Evolutionary conservation across 1,284 basidiomycete genomes (phyloP).

Genomic region (Ceratobasidium sp.): DNA sequence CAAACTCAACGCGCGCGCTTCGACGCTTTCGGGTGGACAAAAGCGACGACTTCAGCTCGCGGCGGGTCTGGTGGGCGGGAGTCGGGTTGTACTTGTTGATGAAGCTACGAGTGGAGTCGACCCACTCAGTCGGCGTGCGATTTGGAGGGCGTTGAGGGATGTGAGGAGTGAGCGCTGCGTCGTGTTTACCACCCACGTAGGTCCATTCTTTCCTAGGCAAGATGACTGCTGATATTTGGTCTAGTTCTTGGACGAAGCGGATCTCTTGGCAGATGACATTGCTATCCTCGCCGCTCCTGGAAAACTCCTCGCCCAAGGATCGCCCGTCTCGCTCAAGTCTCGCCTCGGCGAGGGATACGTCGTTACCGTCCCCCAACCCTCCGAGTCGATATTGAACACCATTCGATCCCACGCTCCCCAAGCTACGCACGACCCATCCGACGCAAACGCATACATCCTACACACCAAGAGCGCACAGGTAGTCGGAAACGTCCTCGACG

Average conservation of each 20-base stretch:
- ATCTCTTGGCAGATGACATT: constrained; percentile 76
- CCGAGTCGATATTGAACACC: constrained; percentile 50
- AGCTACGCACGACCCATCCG: constrained; percentile 53
- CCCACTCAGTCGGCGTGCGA: constrained; percentile 74
- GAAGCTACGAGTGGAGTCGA: constrained; percentile 81
- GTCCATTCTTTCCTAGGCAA: constrained; percentile 42
- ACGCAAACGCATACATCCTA: constrained; percentile 60
- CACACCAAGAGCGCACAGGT: constrained; percentile 61
- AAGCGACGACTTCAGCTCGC: constrained; percentile 83
- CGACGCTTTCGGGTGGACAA: constrained; percentile 76
- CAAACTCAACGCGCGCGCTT: constrained; percentile 70
- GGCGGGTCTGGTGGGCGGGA: constrained; percentile 75
- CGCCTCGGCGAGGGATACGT: constrained; percentile 75
- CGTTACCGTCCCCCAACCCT: constrained; percentile 57
- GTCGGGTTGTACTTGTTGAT: constrained; percentile 69
- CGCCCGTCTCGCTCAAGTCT: constrained; percentile 75
- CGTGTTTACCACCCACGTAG: constrained; percentile 71
- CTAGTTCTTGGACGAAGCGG: constrained; percentile 80
- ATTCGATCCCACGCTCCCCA: constrained; percentile 59
- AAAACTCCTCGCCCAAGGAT: constrained; percentile 71
- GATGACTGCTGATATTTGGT: constrained; percentile 31
- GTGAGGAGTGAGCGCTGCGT: constrained; percentile 70
- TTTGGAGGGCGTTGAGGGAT: constrained; percentile 75
- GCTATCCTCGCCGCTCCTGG: constrained; percentile 78
- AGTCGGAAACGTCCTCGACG: constrained; percentile 63